phyloP scores from a whole-genome alignment of 2,329 filamentous ascomycete species.

The Scedosporium aurantiacum region DNA sequence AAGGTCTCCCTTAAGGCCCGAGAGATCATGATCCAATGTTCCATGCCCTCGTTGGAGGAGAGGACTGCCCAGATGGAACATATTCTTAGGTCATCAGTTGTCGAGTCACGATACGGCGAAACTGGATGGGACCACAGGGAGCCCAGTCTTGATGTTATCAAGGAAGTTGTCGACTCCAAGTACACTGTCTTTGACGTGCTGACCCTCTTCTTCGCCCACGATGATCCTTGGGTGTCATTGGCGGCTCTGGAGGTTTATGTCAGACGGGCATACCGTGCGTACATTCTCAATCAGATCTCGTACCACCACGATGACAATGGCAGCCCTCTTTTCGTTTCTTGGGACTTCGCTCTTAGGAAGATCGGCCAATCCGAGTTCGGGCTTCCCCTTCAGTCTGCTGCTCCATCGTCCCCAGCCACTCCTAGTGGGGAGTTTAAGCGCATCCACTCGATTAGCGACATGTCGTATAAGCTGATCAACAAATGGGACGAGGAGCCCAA shows the following conservation, averaged over 20 bases:
- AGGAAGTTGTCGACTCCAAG: slow-evolving; percentile 97
- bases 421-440: slow-evolving; percentile 60
- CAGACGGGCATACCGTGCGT: slow-evolving; percentile 91
- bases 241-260: slow-evolving; percentile 94
- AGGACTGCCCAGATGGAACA: slow-evolving; percentile 96
- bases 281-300: slow-evolving; percentile 78
- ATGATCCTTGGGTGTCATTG: slow-evolving; percentile 86
- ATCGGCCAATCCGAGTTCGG: slow-evolving; percentile 87
- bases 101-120: slow-evolving; percentile 96
- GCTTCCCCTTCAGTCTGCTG: slow-evolving; percentile 64
- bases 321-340: slow-evolving; percentile 66
- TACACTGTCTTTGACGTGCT: slow-evolving; percentile 97
- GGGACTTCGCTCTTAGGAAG: slow-evolving; percentile 94
- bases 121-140: slow-evolving; percentile 93
- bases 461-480: slow-evolving; percentile 68
- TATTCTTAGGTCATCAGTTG: slow-evolving; percentile 87
- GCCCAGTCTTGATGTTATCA: slow-evolving; percentile 80
- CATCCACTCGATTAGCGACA: slow-evolving; percentile 90
- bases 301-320: slow-evolving; percentile 76
- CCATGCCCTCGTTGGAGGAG: slow-evolving; percentile 91
- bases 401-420: slow-evolving; percentile 74
- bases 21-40: slow-evolving; percentile 94
- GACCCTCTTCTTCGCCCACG: slow-evolving; percentile 87
- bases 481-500: slow-evolving; percentile 65
- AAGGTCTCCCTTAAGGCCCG: slow-evolving; percentile 97